A percentile compares a stretch with the other conserved stretches of the same genome.
These are phyloP conservation scores for Plasmodium adleri DNA, from an alignment of 169 alveolate genomes.

Conservation along the genomic window DNA sequence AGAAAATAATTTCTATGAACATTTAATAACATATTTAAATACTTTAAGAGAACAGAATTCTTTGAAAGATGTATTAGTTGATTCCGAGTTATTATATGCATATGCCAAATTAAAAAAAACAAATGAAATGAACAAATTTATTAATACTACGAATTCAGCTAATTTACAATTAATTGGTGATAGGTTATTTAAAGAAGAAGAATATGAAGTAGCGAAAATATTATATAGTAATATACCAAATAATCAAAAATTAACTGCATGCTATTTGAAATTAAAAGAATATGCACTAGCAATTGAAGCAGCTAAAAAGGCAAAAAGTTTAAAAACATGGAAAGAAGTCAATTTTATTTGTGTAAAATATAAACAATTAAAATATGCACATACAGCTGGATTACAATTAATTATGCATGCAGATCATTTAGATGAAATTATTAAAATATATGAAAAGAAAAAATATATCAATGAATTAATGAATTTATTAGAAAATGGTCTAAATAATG, in stretches of 20 bases:
- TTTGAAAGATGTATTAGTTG: constrained; percentile 75
- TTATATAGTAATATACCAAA: constrained; percentile 95
- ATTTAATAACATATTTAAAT: constrained; percentile 79
- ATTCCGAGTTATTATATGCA: constrained; percentile 67
- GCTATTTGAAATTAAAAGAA: constrained; percentile 95
- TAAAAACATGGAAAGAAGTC: constrained; percentile 95
- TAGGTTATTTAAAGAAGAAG: constrained; percentile 86
- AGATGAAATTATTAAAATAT: constrained; percentile 91
- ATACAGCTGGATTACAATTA: constrained; percentile 95
- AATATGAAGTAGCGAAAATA: constrained; percentile 93
- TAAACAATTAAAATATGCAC: constrained; percentile 91
- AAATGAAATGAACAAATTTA: constrained; percentile 72
- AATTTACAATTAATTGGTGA: constrained; percentile 82
- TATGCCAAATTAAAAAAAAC: constrained; percentile 75
- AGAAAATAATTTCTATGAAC: constrained; percentile 80
- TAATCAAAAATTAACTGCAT: constrained; percentile 97
- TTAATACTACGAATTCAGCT: constrained; percentile 73
- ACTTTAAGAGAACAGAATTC: constrained; percentile 77
- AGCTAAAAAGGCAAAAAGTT: constrained; percentile 98
- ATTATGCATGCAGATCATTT: constrained; percentile 99
- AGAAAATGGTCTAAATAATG: constrained; percentile 78
- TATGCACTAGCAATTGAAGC: constrained; percentile 98
- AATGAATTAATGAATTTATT: constrained; percentile 81
- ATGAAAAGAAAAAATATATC: constrained; percentile 81
- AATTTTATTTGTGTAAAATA: constrained; percentile 94